Evolutionary conservation across 1,139 yeast genomes (phyloP).

Genomic region (Protomyces macrosporus): DNA sequence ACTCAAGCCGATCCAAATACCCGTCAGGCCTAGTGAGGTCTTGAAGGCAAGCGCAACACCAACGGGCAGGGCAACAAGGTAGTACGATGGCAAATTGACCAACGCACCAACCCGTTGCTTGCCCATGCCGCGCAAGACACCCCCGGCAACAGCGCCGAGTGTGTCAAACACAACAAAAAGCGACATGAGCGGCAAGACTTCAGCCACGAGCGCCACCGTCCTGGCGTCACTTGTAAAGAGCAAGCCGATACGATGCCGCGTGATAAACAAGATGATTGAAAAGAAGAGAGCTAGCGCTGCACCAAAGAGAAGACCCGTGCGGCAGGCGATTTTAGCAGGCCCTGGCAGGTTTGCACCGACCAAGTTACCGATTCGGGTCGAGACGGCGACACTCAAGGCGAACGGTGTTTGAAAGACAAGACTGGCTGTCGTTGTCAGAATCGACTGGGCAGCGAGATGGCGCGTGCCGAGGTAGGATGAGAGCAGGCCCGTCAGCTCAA

Average conservation of each 20-base stretch:
- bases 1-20: constrained; percentile 83
- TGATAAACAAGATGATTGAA: constrained; percentile 40
- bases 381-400: constrained; percentile 78
- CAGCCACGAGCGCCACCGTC: constrained; percentile 48
- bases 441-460: constrained; percentile 82
- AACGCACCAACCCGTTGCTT: constrained; percentile 75
- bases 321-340: constrained; percentile 47
- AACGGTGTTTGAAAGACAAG: constrained; percentile 79
- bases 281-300: constrained; percentile 1
- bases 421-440: constrained; percentile 72
- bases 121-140: constrained; percentile 80
- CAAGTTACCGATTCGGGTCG: constrained; percentile 81
- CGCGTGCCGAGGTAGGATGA: constrained; percentile 75
- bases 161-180: constrained; percentile 71
- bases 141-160: constrained; percentile 74
- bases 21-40: constrained; percentile 51
- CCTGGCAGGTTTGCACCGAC: constrained; percentile 68
- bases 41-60: constrained; percentile 59
- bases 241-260: constrained; percentile 52
- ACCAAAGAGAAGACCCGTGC: constrained; percentile 13
- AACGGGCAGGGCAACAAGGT: constrained; percentile 62
- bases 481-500: constrained; percentile 64
- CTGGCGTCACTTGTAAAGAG: constrained; percentile 65
- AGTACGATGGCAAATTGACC: constrained; percentile 68
- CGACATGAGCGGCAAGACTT: constrained; percentile 66